A percentile compares a stretch with the other conserved stretches of the same genome.
phyloP scores from a whole-genome alignment of 2,329 filamentous ascomycete species.

The Thielaviopsis punctulata region DNA sequence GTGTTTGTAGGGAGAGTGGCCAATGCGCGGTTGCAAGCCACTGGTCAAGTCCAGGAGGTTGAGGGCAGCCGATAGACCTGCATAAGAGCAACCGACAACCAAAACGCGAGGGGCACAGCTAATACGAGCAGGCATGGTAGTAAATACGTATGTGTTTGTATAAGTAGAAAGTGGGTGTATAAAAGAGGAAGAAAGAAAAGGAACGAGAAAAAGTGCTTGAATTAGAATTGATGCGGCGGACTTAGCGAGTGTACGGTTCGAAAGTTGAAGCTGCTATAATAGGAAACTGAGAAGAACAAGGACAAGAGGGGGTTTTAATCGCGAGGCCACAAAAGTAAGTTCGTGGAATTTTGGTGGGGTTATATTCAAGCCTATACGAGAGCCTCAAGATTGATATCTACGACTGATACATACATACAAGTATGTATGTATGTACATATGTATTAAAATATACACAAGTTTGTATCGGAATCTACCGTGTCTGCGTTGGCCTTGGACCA shows the following conservation, averaged over 20 bases:
- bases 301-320: not conserved
- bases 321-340: too few relatives aligned
- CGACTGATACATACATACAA: too few relatives aligned
- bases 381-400: not conserved
- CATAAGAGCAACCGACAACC: constrained; percentile 55
- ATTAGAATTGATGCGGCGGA: not conserved
- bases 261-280: not conserved
- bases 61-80: constrained; percentile 48
- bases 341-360: too few relatives aligned
- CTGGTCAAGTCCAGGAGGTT: constrained; percentile 50
- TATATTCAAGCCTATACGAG: too few relatives aligned
- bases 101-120: constrained; percentile 31
- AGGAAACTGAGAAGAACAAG: not conserved
- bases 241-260: not conserved
- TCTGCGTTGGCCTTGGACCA: too few relatives aligned
- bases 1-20: constrained; percentile 22
- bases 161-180: not conserved
- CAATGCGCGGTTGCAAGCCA: constrained; percentile 33
- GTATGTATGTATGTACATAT: too few relatives aligned
- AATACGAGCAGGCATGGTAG: constrained; percentile 22
- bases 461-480: too few relatives aligned
- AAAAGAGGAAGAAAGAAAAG: not conserved
- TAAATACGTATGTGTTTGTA: too few relatives aligned
- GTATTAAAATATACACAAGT: too few relatives aligned
- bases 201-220: not conserved